These are phyloP conservation scores for Talaromyces stipitatus DNA, from an alignment of 495 filamentous ascomycete species.

Conservation along the genomic window DNA sequence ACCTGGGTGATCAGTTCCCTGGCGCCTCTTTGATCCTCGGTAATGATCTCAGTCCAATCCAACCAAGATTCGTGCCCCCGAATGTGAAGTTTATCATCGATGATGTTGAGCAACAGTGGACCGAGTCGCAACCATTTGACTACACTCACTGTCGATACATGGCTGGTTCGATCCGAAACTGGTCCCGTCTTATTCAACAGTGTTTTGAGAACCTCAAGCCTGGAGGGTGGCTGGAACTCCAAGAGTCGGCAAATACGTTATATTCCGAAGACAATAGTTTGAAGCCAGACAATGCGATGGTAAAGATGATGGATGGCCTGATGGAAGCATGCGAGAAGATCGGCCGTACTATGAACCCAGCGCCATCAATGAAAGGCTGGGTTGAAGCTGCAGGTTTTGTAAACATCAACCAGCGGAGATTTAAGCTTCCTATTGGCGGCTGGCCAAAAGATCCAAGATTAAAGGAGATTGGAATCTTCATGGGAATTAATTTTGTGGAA, in stretches of 20 bases:
- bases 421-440: constrained; percentile 25
- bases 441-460: constrained; percentile 31
- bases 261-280: constrained; percentile 26
- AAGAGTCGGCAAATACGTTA: constrained; percentile 12
- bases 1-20: constrained; percentile 25
- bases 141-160: constrained; percentile 31
- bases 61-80: constrained; percentile 33
- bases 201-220: constrained; percentile 34
- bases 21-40: constrained; percentile 22
- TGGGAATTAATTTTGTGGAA: constrained; percentile 23
- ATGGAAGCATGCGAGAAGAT: constrained; percentile 12
- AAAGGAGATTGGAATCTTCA: constrained; percentile 26
- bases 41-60: constrained; percentile 46
- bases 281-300: constrained; percentile 22
- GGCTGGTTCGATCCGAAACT: constrained; percentile 22
- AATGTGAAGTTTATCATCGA: constrained; percentile 27
- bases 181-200: constrained; percentile 26
- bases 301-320: constrained; percentile 22
- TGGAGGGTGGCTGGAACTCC: constrained; percentile 31
- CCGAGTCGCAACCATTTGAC: constrained; percentile 17
- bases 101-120: constrained; percentile 23
- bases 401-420: constrained; percentile 16
- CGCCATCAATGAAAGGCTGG: constrained; percentile 19
- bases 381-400: constrained; percentile 26
- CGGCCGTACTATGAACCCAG: constrained; percentile 24